phyloP scores from a whole-genome alignment of 2,329 filamentous ascomycete genomes.

The Fusarium temperatum region DNA sequence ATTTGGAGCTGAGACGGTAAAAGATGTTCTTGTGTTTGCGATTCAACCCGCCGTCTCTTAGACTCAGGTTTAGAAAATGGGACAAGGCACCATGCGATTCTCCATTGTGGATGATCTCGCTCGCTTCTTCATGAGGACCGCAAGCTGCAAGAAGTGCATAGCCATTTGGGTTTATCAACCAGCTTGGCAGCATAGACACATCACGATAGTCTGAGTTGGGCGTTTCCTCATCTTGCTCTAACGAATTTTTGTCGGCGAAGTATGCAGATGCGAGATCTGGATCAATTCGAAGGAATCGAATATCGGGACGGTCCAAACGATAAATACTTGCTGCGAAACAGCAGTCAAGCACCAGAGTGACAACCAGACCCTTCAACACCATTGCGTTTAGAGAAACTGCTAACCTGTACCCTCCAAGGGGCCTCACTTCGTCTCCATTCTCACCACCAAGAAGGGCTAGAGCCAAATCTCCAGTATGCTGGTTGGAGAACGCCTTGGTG shows the following conservation, averaged over 20 bases:
- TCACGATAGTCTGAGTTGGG: background rate
- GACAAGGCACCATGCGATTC: background rate
- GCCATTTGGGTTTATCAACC: slow-evolving; percentile 9
- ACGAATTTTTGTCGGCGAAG: background rate
- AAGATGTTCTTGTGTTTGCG: slow-evolving; percentile 4
- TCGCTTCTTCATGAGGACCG: slow-evolving; percentile 6
- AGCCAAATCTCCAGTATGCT: slow-evolving; percentile 5
- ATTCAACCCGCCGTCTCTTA: background rate
- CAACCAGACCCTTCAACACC: slow-evolving; percentile 2
- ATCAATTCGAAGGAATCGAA: background rate
- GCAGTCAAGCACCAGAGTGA: slow-evolving; percentile 30
- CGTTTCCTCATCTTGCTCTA: accelerated
- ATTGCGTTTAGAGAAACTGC: background rate
- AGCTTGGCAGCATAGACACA: background rate
- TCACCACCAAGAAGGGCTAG: slow-evolving; percentile 5
- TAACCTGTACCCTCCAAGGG: background rate
- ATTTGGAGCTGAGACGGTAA: background rate
- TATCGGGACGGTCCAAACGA: background rate
- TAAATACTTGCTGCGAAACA: slow-evolving; percentile 27
- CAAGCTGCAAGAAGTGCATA: slow-evolving; percentile 21
- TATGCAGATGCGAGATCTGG: background rate
- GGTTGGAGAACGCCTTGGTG: background rate
- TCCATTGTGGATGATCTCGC: background rate
- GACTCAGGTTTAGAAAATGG: background rate
- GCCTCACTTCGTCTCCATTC: background rate